These are phyloP conservation scores for Silene coronaria DNA, from an alignment of 179 eudicot genomes.

Conservation along the genomic window DNA sequence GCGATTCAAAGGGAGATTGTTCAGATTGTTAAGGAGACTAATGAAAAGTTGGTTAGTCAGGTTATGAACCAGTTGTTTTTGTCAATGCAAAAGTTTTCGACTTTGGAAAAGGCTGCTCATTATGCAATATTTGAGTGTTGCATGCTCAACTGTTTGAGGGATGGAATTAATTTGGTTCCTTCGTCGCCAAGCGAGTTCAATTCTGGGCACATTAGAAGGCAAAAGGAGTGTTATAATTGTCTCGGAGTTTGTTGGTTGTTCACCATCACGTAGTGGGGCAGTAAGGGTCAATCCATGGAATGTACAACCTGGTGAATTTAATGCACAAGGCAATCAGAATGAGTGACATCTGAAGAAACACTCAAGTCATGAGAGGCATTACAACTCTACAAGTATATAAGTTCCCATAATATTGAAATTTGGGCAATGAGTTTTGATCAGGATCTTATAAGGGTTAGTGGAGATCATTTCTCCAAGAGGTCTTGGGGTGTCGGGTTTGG, in stretches of 20 bases:
- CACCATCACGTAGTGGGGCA: slow-evolving; percentile 83
- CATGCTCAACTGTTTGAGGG: slow-evolving; percentile 74
- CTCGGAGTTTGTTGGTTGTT: slow-evolving; percentile 83
- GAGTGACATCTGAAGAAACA: slow-evolving; percentile 47
- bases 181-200: slow-evolving; percentile 48
- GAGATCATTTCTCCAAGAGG: slow-evolving; percentile 55
- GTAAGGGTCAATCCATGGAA: slow-evolving; percentile 85
- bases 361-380: slow-evolving; percentile 69
- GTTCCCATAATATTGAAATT: slow-evolving; percentile 74
- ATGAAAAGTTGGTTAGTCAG: slow-evolving; percentile 45
- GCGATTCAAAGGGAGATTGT: slow-evolving; percentile 51
- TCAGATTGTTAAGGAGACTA: slow-evolving; percentile 40
- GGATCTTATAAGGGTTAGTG: slow-evolving; percentile 71
- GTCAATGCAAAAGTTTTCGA: slow-evolving; percentile 47
- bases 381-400: slow-evolving; percentile 65
- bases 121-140: slow-evolving; percentile 65
- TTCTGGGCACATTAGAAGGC: slow-evolving; percentile 20
- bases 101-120: slow-evolving; percentile 63
- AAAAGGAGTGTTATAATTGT: slow-evolving; percentile 61
- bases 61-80: slow-evolving; percentile 69
- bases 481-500: slow-evolving; percentile 91
- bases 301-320: slow-evolving; percentile 49
- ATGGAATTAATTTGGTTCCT: slow-evolving; percentile 91
- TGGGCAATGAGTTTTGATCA: slow-evolving; percentile 82
- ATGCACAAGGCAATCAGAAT: slow-evolving; percentile 42